A percentile compares a stretch with the other conserved stretches of the same genome.
These are phyloP conservation scores for Paraphaeosphaeria sporulosa DNA, from an alignment of 2,329 filamentous ascomycete genomes.

Conservation along the genomic window DNA sequence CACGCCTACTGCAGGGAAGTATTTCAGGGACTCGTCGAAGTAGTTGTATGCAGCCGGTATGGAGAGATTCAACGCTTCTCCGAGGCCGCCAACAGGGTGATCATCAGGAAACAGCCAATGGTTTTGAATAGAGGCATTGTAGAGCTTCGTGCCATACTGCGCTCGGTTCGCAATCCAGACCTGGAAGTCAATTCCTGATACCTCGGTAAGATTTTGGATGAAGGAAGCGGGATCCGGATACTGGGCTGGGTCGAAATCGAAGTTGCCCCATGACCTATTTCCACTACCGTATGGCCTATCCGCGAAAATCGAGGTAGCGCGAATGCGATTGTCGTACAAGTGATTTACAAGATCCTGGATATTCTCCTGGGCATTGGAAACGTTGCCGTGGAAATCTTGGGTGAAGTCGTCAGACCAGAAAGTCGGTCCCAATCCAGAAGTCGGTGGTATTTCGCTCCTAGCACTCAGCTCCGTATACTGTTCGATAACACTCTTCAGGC, in stretches of 20 bases:
- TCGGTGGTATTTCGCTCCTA: conserved; percentile 40
- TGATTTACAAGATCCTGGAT: conserved; percentile 46
- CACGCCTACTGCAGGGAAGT: conserved; percentile 45
- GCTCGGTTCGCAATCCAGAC: conserved; percentile 50
- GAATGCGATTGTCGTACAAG: conserved; percentile 40
- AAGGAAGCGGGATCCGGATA: conserved; percentile 42
- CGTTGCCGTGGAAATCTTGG: conserved; percentile 42
- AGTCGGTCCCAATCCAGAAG: conserved; percentile 43
- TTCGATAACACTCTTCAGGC: conserved; percentile 33
- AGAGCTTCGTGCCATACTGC: conserved; percentile 41
- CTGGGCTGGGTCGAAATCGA: conserved; percentile 47
- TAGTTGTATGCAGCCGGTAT: conserved; percentile 48
- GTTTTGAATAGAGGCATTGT: conserved; percentile 37
- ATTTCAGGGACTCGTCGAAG: conserved; percentile 37
- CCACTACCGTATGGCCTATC: conserved; percentile 45
- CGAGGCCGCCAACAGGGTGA: conserved; percentile 34
- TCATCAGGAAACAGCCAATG: conserved; percentile 44
- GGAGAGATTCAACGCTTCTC: conserved; percentile 47
- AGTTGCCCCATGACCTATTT: conserved; percentile 42
- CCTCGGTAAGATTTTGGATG: conserved; percentile 40
- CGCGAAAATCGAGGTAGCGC: conserved; percentile 44
- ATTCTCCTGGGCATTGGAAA: conserved; percentile 44
- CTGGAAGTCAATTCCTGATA: conserved; percentile 45
- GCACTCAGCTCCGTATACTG: conserved; percentile 39
- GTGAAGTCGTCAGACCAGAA: conserved; percentile 49